Evolutionary conservation across 2,329 filamentous ascomycete genomes (phyloP), one percentile per base, ranked within the genome.

Genomic region (Colletotrichum viniferum): DNA sequence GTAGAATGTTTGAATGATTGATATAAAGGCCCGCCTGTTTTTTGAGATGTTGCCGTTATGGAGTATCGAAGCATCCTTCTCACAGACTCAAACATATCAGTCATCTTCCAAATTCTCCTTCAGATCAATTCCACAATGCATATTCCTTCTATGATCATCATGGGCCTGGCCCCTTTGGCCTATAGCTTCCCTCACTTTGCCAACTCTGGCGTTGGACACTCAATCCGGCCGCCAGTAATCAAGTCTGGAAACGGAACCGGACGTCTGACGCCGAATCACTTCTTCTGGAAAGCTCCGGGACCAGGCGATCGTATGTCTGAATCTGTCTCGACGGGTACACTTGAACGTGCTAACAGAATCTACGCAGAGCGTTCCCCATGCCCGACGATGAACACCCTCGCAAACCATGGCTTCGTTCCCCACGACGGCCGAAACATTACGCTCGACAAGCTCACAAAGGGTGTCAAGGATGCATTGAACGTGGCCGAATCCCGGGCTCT

Each of bases 401-500:
- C 78, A 4, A 80, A 81, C 74, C 79, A 81, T 67, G 77, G 75
- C 68, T 80, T 78, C 52, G 76, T 81, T 16, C 79, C 79, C 1
- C 79, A 77, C 36, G 69, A 77, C 48, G 79, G 79, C 24, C 75
- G 76, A 16, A 73, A 79, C 43, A 70, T 81, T 16, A 58, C 55
- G 16, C 55, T 24, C 24, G 55, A 58, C 62, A 82, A 82, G n/a
- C 82, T 84, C 0, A 65, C 78, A 32, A 56, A 71, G 0, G 79
- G 67, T 3, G 36, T 74, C 7, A 68, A 73, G 10, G 78, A 81
- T 1, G 86, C 81, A 4, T 78, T 89, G 60, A 87, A 88, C 80
- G 85, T 90, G 73, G 82, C 87, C 18, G 72, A 72, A 2, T 78
- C 80, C 2, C 81, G 88, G 3, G 85, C 81, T 0, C 77, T 56